Evolutionary conservation across 2,329 filamentous ascomycete species (phyloP).

Genomic region (Calonectria naviculata): DNA sequence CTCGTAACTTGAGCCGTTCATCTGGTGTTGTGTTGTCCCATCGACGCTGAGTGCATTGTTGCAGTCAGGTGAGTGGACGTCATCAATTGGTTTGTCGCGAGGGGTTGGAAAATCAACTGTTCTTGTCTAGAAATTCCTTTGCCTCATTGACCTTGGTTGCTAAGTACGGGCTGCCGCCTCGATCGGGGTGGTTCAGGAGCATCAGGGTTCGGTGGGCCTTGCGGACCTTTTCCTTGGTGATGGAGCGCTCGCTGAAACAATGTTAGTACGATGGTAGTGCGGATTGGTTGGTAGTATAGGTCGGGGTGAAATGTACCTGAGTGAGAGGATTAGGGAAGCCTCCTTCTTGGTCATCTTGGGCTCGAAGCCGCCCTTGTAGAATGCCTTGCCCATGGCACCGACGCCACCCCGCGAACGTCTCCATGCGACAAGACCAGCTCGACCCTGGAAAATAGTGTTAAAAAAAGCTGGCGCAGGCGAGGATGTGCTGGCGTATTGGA

Average conservation of each 20-base stretch:
- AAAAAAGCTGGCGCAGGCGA: not conserved
- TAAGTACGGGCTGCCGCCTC: constrained; percentile 94
- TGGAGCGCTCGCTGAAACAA: constrained; percentile 76
- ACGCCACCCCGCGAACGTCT: constrained; percentile 83
- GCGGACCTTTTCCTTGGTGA: constrained; percentile 93
- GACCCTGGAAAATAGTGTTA: constrained; percentile 69
- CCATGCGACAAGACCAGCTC: constrained; percentile 90
- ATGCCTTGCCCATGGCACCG: constrained; percentile 87
- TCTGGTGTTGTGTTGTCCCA: constrained; percentile 17
- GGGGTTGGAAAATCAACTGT: constrained; percentile 30
- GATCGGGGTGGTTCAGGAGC: constrained; percentile 97
- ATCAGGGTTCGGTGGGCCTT: constrained; percentile 96
- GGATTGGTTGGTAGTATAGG: not conserved
- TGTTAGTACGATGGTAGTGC: constrained; percentile 17
- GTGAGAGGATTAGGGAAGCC: constrained; percentile 88
- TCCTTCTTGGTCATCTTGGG: constrained; percentile 92
- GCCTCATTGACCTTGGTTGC: constrained; percentile 99
- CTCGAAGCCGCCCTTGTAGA: constrained; percentile 99
- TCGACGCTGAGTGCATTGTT: not conserved
- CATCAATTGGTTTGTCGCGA: constrained; percentile 22
- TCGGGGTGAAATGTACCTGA: constrained; percentile 79
- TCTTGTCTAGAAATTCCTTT: constrained; percentile 93
- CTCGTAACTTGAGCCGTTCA: constrained; percentile 23
- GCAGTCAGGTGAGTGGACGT: constrained; percentile 10
- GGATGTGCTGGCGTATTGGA: not conserved